Conservation (phyloP, 331 rosid genomes). For the Telfairia occidentalis region DNA sequence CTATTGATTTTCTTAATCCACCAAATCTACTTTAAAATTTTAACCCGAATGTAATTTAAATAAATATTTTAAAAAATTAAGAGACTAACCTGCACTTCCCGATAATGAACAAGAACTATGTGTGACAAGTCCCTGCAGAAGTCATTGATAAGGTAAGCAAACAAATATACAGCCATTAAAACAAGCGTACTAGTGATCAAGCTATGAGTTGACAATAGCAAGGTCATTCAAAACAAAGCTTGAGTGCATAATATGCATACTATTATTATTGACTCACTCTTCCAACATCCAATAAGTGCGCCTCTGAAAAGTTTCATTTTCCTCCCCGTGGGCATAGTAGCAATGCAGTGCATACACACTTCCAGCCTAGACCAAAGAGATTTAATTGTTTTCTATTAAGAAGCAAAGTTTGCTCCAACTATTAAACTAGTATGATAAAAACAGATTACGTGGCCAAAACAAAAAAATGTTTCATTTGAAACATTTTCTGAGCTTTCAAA, state of each 20-base stretch:
- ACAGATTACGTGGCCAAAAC: background rate
- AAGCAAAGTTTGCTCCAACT: background rate
- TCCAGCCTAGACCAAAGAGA: conserved; percentile 69
- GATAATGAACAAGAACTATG: conserved; percentile 81
- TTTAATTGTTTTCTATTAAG: conserved; percentile 12
- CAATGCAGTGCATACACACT: conserved; percentile 74
- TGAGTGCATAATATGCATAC: conserved; percentile 58
- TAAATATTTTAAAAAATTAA: background rate
- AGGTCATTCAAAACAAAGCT: conserved; percentile 50
- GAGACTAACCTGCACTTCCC: conserved; percentile 54
- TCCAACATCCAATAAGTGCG: conserved; percentile 93
- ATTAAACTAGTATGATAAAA: conserved; percentile 3
- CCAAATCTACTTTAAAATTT: background rate
- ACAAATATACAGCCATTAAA: background rate
- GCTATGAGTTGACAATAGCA: conserved; percentile 68
- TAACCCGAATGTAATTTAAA: background rate
- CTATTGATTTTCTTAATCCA: background rate
- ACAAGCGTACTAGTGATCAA: background rate
- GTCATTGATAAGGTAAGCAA: conserved; percentile 15
- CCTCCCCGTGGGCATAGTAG: conserved; percentile 94
- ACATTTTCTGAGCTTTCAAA: background rate
- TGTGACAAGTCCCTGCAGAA: conserved; percentile 64
- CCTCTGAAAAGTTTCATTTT: conserved; percentile 76
- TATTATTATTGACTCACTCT: conserved; percentile 71
- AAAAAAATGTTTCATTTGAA: background rate